Evolutionary conservation across 108 stramenopile species (phyloP).

Genomic region (Skeletonema tropicum): DNA sequence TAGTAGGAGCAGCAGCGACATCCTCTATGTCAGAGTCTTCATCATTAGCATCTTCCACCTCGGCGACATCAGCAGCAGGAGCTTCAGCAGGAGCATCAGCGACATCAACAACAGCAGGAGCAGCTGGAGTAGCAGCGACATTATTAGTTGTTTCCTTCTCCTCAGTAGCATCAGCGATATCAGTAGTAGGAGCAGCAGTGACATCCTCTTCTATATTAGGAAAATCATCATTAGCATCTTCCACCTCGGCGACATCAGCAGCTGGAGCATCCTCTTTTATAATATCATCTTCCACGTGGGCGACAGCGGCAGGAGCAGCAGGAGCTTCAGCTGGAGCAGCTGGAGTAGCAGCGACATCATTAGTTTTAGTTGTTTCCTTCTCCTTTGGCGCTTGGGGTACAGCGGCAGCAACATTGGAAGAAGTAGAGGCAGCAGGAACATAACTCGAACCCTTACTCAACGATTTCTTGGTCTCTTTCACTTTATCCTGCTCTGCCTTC

Average conservation of each 20-base stretch:
- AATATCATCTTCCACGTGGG: too few relatives aligned
- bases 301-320: too few relatives aligned
- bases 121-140: not conserved
- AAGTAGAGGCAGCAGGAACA: not conserved
- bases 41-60: not conserved
- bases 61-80: not conserved
- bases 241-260: not conserved
- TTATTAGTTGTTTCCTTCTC: too few relatives aligned
- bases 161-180: too few relatives aligned
- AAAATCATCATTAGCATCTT: slow-evolving; percentile 8
- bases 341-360: not conserved
- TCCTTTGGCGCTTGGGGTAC: not conserved
- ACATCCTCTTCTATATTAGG: not conserved
- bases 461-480: slow-evolving; percentile 10
- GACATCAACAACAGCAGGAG: too few relatives aligned
- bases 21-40: slow-evolving; percentile 2
- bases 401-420: not conserved
- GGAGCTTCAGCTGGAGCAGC: too few relatives aligned
- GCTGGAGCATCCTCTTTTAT: not conserved
- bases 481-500: slow-evolving; percentile 28
- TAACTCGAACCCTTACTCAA: slow-evolving; percentile 13
- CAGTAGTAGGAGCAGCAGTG: not conserved
- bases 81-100: not conserved
- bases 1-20: not conserved
- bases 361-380: too few relatives aligned